Conservation (phyloP, 2,329 filamentous ascomycete species). For the Cladosporium cucumerinum region DNA sequence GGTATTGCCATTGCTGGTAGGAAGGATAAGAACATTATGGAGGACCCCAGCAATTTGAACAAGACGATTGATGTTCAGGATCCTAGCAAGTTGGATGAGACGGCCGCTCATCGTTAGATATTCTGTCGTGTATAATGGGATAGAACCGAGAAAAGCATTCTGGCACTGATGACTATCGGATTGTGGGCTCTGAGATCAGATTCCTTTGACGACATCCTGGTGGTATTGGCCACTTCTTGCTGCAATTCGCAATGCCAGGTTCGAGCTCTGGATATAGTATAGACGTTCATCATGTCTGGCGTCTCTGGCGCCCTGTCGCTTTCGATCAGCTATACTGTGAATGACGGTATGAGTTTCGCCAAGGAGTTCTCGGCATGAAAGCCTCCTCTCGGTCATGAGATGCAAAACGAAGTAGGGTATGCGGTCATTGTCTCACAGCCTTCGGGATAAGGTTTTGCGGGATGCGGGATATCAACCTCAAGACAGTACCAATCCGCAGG, state of each 20-base stretch:
- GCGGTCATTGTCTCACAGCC: background rate
- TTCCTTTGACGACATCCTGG: background rate
- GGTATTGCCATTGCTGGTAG: constrained; percentile 21
- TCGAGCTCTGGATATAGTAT: background rate
- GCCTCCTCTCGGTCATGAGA: background rate
- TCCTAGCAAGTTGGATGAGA: background rate
- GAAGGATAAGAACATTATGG: constrained; percentile 23
- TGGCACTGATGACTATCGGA: background rate
- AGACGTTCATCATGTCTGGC: background rate
- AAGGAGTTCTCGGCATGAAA: background rate
- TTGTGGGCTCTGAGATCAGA: background rate
- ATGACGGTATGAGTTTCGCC: background rate
- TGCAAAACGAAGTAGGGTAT: background rate
- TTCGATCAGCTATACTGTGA: background rate
- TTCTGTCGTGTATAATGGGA: background rate
- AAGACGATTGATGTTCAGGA: constrained; percentile 8
- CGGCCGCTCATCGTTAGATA: background rate
- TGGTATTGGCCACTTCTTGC: background rate
- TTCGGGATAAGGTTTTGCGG: background rate
- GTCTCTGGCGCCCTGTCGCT: background rate
- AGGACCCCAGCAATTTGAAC: background rate
- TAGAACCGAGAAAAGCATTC: background rate
- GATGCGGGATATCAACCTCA: background rate
- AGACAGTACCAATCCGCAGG: background rate
- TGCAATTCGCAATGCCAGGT: background rate